Evolutionary conservation across 805 yeast species (phyloP).

Genomic region (Wickerhamiella sorbophila): DNA sequence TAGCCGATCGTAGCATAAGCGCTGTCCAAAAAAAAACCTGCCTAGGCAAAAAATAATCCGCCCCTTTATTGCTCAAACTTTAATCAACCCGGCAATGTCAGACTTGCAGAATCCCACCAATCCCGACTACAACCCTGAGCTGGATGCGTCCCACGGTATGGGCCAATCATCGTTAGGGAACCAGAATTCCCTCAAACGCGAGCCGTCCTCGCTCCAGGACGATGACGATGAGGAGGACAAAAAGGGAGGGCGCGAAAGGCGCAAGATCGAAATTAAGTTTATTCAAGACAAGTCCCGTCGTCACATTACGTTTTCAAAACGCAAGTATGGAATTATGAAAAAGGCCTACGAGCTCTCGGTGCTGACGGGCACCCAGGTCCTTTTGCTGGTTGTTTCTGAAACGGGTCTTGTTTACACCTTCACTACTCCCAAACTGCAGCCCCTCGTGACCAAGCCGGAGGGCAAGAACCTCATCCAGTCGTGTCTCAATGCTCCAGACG

Average conservation of each 20-base stretch:
- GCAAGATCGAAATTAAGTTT: constrained; percentile 94
- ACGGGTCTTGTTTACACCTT: constrained; percentile 98
- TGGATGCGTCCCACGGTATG: background rate
- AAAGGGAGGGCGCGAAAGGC: constrained; percentile 33
- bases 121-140: background rate
- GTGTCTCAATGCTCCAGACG: constrained; percentile 92
- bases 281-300: constrained; percentile 96
- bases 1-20: no score
- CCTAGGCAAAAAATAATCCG: no score
- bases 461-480: constrained; percentile 96
- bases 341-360: constrained; percentile 97
- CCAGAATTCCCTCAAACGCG: constrained; percentile 4
- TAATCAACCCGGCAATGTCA: background rate
- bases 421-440: constrained; percentile 98
- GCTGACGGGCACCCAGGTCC: constrained; percentile 92
- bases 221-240: constrained; percentile 38
- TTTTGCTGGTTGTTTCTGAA: constrained; percentile 86
- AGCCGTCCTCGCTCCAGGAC: constrained; percentile 24
- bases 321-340: constrained; percentile 98
- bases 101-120: background rate
- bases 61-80: background rate
- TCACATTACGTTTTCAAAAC: constrained; percentile 93
- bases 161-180: background rate
- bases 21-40: no score
- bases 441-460: constrained; percentile 91